A percentile compares a stretch with the other conserved stretches of the same genome.
phyloP scores from a whole-genome alignment of 139 green algal genomes.

The Picochlorum sp. region DNA sequence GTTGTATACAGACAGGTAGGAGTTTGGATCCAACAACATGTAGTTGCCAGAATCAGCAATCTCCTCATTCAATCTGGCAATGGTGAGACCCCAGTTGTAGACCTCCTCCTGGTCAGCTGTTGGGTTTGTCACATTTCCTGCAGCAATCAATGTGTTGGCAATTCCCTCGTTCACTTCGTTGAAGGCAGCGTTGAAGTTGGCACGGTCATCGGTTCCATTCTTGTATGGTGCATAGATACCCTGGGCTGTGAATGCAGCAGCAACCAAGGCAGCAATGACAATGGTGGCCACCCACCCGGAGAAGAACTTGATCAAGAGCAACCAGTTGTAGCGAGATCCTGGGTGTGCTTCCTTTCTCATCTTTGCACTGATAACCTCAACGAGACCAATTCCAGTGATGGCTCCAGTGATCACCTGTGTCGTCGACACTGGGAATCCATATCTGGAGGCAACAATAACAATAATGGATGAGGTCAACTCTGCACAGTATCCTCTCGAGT shows the following conservation, averaged over 20 bases:
- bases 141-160: conserved; percentile 2
- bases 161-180: conserved; percentile 11
- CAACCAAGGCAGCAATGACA: conserved; percentile 16
- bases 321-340: conserved; percentile 38
- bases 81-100: background rate
- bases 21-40: background rate
- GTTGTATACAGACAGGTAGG: background rate
- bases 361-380: conserved; percentile 31
- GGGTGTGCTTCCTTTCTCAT: background rate
- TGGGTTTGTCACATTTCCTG: conserved; percentile 3
- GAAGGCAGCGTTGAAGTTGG: conserved; percentile 1
- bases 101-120: background rate
- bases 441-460: conserved; percentile 46
- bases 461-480: conserved; percentile 52
- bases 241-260: conserved; percentile 26
- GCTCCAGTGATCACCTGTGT: conserved; percentile 58
- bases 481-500: conserved; percentile 51
- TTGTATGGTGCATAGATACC: conserved; percentile 19
- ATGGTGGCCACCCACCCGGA: conserved; percentile 23
- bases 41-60: background rate
- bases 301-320: conserved; percentile 24
- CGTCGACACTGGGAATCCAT: conserved; percentile 60
- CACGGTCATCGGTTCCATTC: background rate
- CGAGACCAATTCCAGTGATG: conserved; percentile 42
- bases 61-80: background rate